A percentile compares a stretch with the other conserved stretches of the same genome.
Conservation (phyloP, 1,139 yeast species). For the Hyphopichia fennica region DNA sequence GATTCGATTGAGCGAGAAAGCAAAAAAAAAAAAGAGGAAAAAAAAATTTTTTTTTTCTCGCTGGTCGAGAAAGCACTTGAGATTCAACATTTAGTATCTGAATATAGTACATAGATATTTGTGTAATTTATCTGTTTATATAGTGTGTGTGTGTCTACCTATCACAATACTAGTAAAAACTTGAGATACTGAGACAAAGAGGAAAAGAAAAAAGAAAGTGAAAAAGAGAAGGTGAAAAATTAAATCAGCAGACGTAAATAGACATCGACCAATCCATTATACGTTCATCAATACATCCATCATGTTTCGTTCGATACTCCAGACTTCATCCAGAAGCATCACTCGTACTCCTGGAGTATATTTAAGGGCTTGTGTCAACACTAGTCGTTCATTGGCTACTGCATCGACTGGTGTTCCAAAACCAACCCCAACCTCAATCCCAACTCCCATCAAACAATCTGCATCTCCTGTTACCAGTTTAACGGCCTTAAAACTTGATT, state of each 20-base stretch:
- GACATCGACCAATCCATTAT: no score
- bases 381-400: not conserved
- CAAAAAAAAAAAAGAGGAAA: no score
- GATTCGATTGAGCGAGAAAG: no score
- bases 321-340: not conserved
- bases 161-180: no score
- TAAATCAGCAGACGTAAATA: no score
- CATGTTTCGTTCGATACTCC: not conserved
- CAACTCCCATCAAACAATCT: conserved; percentile 4
- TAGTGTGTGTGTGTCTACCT: no score
- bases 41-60: no score
- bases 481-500: conserved; percentile 63
- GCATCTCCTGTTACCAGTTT: conserved; percentile 9
- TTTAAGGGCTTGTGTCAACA: not conserved
- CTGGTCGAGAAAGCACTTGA: no score
- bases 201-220: not conserved
- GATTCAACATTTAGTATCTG: no score
- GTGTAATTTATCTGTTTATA: no score
- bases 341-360: no score
- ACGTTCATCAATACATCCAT: not conserved
- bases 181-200: not conserved
- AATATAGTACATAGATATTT: no score
- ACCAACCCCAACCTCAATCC: not conserved
- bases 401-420: not conserved
- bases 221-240: not conserved